Evolutionary conservation across 2,329 filamentous ascomycete species (phyloP), one percentile per base, ranked within the genome.

Genomic region (Mycosphaerella sp.): DNA sequence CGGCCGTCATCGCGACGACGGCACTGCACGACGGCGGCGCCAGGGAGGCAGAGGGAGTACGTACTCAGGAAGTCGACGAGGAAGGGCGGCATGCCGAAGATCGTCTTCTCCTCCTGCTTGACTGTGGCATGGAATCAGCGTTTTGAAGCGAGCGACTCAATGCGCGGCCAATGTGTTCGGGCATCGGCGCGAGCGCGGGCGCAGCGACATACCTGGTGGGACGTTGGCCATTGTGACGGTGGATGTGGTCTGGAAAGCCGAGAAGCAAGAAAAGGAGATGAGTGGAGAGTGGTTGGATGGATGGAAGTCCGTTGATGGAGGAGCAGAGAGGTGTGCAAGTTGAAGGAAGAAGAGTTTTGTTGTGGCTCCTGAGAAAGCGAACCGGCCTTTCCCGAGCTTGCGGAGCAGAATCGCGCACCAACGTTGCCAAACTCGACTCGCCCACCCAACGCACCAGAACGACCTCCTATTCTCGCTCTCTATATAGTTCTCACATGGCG

Each of bases 61-160:
- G 73, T 95, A 95, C 90, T 97, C 84, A 97, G 75, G 85, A 97
- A 97, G 82, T 97, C 92, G 74, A 95, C 89, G 74, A 96, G 73
- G 83, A 97, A 97, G 76, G 89, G 88, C 58, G 66, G 66, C 66
- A 69, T 68, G 64, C 66, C 66, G 62, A 69, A 65, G 57, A 56
- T 56, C 53, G 47, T 45, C 53, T 58, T 56, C 50, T 51, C 32
- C 26, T 48, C 51, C 48, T 58, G 53, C 52, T 57, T 48, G n/a
- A 53, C 54, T 55, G 46, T 40, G 50, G 48, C 12, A 44, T 36
- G 55, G 43, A 14, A 49, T 52, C 38, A 56, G 53, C 55, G 29
- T 42, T 58, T 45, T 54, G 11, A 36, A 32, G 39, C 41, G 41
- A 26, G 39, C 41, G 38, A 26, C 17, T 57, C 54, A 44, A 51